Evolutionary conservation across 2,329 filamentous ascomycete species (phyloP).

Genomic region (Arthroderma sp.): DNA sequence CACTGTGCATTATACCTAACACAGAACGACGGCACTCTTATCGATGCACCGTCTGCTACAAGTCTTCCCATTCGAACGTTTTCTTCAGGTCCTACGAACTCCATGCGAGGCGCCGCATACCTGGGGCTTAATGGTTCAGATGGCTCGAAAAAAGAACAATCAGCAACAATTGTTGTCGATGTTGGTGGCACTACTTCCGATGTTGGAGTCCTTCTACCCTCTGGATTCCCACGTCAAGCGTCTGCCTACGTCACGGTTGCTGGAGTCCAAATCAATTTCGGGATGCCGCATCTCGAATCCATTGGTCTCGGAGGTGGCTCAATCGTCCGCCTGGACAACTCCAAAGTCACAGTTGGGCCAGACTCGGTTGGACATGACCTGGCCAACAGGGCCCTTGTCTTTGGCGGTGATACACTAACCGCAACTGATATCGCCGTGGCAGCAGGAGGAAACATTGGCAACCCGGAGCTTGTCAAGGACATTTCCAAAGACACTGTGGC

Average conservation of each 20-base stretch:
- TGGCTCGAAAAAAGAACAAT: conserved; percentile 2
- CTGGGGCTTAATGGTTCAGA: conserved; percentile 11
- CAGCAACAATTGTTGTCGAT: conserved; percentile 38
- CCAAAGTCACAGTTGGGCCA: conserved; percentile 38
- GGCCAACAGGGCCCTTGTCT: conserved; percentile 35
- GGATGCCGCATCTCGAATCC: conserved; percentile 43
- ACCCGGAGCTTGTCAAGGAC: conserved; percentile 12
- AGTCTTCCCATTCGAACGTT: conserved; percentile 40
- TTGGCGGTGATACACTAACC: conserved; percentile 42
- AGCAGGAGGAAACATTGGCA: conserved; percentile 12
- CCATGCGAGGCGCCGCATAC: conserved; percentile 38
- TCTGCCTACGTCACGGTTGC: conserved; percentile 45
- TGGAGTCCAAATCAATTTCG: conserved; percentile 47
- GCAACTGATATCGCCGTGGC: conserved; percentile 37
- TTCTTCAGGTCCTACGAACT: conserved; percentile 40
- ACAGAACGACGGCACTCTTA: conserved; percentile 40
- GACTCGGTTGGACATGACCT: conserved; percentile 44
- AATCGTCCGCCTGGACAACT: conserved; percentile 22
- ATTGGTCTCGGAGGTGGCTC: conserved; percentile 47
- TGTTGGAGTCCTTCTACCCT: conserved; percentile 44
- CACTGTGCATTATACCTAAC: conserved; percentile 38
- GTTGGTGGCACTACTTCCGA: conserved; percentile 51
- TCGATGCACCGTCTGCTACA: conserved; percentile 34
- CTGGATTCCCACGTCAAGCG: conserved; percentile 48
- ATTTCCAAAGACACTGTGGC: conserved; percentile 10